These are phyloP conservation scores for Avena insularis DNA, from an alignment of 176 grass and related monocot genomes.

Conservation along the genomic window DNA sequence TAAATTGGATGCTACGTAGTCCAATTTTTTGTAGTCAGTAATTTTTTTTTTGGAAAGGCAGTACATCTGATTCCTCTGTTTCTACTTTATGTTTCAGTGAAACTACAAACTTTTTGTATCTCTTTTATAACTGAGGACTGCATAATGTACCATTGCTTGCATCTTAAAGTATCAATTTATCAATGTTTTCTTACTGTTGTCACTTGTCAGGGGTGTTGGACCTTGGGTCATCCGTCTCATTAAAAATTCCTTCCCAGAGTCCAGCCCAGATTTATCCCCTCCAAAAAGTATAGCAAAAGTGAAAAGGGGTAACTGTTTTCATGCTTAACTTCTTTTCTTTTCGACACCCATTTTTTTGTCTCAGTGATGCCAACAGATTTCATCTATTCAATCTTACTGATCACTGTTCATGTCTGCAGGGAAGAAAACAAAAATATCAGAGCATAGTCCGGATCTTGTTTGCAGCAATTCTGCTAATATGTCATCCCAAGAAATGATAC, in stretches of 20 bases:
- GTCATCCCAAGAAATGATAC: not conserved
- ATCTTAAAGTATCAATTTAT: conserved; percentile 1
- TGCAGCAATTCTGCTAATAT: conserved; percentile 26
- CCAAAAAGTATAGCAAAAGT: conserved; percentile 41
- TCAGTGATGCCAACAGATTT: not conserved
- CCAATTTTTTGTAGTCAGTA: not conserved
- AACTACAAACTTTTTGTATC: not conserved
- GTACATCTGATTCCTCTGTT: not conserved
- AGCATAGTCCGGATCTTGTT: conserved; percentile 31
- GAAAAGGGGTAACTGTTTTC: conserved; percentile 33
- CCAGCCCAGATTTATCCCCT: conserved; percentile 41
- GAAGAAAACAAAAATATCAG: conserved; percentile 64
- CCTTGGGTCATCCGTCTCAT: conserved; percentile 78
- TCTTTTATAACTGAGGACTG: not conserved
- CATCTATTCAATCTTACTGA: not conserved
- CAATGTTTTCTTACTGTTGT: conserved; percentile 31
- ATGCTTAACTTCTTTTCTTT: conserved; percentile 17
- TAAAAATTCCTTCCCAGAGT: conserved; percentile 70
- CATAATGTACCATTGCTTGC: conserved; percentile 1
- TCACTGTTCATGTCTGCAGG: conserved; percentile 39
- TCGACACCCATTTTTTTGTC: not conserved
- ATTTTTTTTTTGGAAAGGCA: not conserved
- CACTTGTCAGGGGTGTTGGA: conserved; percentile 78
- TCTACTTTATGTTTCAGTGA: conserved; percentile 2
- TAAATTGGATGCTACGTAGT: conserved; percentile 1